Conservation (phyloP, 306 rosid species). For the Gillenia trifoliata region DNA sequence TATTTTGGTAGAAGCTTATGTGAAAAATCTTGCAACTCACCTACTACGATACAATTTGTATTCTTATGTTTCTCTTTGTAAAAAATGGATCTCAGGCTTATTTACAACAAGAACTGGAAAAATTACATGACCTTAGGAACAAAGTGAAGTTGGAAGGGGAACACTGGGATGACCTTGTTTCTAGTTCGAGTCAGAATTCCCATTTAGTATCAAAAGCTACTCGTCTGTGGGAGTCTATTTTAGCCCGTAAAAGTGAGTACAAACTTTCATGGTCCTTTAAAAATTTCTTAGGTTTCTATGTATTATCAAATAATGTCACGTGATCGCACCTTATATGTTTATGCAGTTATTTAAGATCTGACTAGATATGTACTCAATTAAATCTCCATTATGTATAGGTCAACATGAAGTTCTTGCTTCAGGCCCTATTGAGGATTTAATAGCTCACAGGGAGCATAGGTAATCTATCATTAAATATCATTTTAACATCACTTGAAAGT, state of each 20-base stretch:
- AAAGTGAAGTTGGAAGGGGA: slow-evolving; percentile 99
- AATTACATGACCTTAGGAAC: slow-evolving; percentile 87
- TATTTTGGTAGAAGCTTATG: not conserved
- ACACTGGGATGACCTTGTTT: slow-evolving; percentile 96
- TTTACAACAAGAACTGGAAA: slow-evolving; percentile 98
- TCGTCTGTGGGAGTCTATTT: slow-evolving; percentile 94
- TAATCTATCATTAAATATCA: slow-evolving; percentile 26
- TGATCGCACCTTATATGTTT: not conserved
- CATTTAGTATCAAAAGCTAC: slow-evolving; percentile 98
- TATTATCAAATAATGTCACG: not conserved
- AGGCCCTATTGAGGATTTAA: slow-evolving; percentile 96
- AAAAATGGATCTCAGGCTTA: slow-evolving; percentile 66
- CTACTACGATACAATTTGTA: not conserved
- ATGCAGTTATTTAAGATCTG: not conserved
- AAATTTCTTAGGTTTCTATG: not conserved
- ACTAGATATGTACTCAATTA: not conserved
- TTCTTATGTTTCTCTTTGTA: slow-evolving; percentile 19
- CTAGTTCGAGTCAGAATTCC: slow-evolving; percentile 96
- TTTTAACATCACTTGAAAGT: slow-evolving; percentile 7
- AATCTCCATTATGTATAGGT: slow-evolving; percentile 34
- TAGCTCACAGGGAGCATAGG: slow-evolving; percentile 99
- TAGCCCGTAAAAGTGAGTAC: slow-evolving; percentile 89
- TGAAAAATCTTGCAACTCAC: not conserved
- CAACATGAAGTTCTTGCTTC: slow-evolving; percentile 99
- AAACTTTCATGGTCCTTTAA: not conserved